Evolutionary conservation across 257 asterid species (phyloP).

Genomic region (Rehmannia glutinosa): DNA sequence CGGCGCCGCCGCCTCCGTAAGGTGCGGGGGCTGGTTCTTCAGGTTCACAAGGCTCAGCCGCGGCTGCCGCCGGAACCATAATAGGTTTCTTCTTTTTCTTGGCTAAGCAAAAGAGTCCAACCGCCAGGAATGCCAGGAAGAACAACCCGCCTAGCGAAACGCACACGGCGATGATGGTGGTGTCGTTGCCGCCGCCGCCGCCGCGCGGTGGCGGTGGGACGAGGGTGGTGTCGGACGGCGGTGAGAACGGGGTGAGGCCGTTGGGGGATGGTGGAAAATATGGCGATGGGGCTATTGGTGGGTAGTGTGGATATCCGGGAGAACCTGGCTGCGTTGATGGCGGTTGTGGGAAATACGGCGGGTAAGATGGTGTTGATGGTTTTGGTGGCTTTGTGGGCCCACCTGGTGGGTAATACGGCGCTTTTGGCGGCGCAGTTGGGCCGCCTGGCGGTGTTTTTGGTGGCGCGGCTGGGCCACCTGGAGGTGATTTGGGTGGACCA

Average conservation of each 20-base stretch:
- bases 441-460: slow-evolving; percentile 17
- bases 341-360: slow-evolving; percentile 23
- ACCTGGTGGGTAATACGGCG: slow-evolving; percentile 11
- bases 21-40: slow-evolving; percentile 25
- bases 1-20: slow-evolving; percentile 18
- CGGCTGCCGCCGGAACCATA: slow-evolving; percentile 37
- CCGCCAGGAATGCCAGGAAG: slow-evolving; percentile 67
- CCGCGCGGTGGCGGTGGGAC: slow-evolving; percentile 44
- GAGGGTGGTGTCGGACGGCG: slow-evolving; percentile 22
- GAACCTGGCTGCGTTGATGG: slow-evolving; percentile 25
- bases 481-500: slow-evolving; percentile 17
- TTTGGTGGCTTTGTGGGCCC: slow-evolving; percentile 20
- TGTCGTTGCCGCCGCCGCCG: slow-evolving; percentile 42
- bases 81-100: slow-evolving; percentile 66
- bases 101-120: slow-evolving; percentile 57
- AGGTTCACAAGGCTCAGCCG: slow-evolving; percentile 23
- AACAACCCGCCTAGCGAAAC: slow-evolving; percentile 58
- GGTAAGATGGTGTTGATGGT: slow-evolving; percentile 23
- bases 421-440: slow-evolving; percentile 18
- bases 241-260: slow-evolving; percentile 26
- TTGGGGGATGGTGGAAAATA: slow-evolving; percentile 19
- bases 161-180: slow-evolving; percentile 55
- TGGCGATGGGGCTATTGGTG: slow-evolving; percentile 24
- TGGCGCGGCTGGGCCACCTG: slow-evolving; percentile 6
- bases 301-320: slow-evolving; percentile 18